phyloP scores from a whole-genome alignment of 2,329 filamentous ascomycete species.

The Ophiobolus disseminans region DNA sequence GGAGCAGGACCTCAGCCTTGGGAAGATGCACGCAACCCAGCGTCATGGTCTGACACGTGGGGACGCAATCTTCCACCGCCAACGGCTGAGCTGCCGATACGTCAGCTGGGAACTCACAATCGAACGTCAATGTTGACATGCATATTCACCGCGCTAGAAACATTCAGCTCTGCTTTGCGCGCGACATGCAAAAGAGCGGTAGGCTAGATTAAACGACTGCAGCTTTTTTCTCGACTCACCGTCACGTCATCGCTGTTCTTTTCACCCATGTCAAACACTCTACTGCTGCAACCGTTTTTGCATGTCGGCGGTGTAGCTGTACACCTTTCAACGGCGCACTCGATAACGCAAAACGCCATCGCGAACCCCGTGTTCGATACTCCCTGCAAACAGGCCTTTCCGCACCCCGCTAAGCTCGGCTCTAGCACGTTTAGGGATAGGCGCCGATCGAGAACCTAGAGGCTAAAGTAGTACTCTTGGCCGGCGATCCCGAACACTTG shows the following conservation, averaged over 20 bases:
- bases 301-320: neutral
- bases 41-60: constrained; percentile 1
- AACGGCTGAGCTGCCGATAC: constrained; percentile 4
- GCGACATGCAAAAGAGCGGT: neutral
- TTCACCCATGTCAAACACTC: neutral
- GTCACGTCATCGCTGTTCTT: neutral
- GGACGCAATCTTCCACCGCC: neutral
- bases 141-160: neutral
- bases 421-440: neutral
- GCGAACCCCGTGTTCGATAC: constrained; percentile 11
- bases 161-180: neutral
- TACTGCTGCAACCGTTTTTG: no score
- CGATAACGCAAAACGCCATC: neutral
- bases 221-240: no score
- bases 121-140: neutral
- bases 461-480: constrained; percentile 1
- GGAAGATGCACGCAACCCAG: neutral
- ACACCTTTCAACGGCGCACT: neutral
- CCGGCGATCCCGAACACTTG: constrained; percentile 6
- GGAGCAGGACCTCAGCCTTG: constrained; percentile 7
- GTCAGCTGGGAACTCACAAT: constrained; percentile 4
- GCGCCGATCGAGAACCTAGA: neutral
- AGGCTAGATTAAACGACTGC: neutral
- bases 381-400: neutral
- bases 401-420: neutral